Evolutionary conservation across 495 filamentous ascomycete species (phyloP).

Genomic region (Aspergillus nanangensis): DNA sequence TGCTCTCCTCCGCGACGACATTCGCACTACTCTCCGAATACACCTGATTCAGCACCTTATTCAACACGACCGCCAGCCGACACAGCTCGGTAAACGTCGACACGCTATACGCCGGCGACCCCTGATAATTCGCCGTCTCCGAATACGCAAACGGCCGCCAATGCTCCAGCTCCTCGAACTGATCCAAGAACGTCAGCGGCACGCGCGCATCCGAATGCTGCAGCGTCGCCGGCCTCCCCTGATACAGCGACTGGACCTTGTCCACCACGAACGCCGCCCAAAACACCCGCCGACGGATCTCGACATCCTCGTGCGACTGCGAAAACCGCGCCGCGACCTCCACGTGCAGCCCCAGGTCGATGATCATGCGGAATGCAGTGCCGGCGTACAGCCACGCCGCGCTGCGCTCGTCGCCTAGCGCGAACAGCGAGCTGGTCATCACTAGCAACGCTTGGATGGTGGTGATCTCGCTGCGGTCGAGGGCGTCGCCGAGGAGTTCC

Average conservation of each 20-base stretch:
- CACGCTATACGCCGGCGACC: slow-evolving; percentile 16
- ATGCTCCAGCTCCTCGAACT: slow-evolving; percentile 22
- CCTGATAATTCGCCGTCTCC: neutral
- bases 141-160: slow-evolving; percentile 16
- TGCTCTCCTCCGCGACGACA: slow-evolving; percentile 12
- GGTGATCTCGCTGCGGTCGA: slow-evolving; percentile 40
- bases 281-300: slow-evolving; percentile 35
- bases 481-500: slow-evolving; percentile 31
- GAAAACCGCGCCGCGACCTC: slow-evolving; percentile 8
- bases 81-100: slow-evolving; percentile 23
- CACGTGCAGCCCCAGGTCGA: slow-evolving; percentile 43
- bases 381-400: slow-evolving; percentile 43
- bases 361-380: slow-evolving; percentile 40
- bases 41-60: slow-evolving; percentile 16
- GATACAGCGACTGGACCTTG: slow-evolving; percentile 31
- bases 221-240: slow-evolving; percentile 20
- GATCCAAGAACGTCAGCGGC: slow-evolving; percentile 14
- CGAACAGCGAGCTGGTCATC: slow-evolving; percentile 37
- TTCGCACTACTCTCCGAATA: slow-evolving; percentile 13
- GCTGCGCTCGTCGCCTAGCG: slow-evolving; percentile 36
- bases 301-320: slow-evolving; percentile 35
- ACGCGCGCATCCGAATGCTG: slow-evolving; percentile 11
- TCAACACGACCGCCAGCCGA: slow-evolving; percentile 21
- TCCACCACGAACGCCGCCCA: slow-evolving; percentile 38
- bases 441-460: slow-evolving; percentile 41